phyloP scores from a whole-genome alignment of 179 eudicot species.

The Sideroxylon spinosum region DNA sequence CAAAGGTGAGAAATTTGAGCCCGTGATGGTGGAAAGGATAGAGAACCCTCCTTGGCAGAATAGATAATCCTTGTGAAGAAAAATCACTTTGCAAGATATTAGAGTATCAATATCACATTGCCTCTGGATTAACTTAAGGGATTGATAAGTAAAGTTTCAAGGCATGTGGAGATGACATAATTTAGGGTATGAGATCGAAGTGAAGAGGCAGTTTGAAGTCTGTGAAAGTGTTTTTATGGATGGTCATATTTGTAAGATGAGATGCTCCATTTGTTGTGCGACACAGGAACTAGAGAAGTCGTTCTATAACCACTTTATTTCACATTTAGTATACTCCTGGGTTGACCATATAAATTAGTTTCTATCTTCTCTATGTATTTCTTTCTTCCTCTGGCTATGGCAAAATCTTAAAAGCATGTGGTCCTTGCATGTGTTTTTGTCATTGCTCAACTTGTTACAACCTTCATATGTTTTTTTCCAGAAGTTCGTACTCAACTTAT shows the following conservation, averaged over 20 bases:
- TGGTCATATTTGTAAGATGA: not conserved
- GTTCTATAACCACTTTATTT: not conserved
- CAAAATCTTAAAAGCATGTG: not conserved
- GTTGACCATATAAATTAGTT: not conserved
- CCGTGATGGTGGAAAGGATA: constrained; percentile 36
- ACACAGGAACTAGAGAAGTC: not conserved
- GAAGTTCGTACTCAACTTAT: no score
- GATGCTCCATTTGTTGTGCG: not conserved
- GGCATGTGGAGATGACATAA: not conserved
- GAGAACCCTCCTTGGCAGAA: constrained; percentile 33
- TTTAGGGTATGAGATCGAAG: not conserved
- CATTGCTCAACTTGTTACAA: not conserved
- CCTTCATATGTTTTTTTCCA: not conserved
- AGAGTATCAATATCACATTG: not conserved
- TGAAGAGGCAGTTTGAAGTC: not conserved
- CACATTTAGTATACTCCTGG: not conserved
- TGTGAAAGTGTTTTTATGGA: not conserved
- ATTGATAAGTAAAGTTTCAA: not conserved
- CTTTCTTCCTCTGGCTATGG: not conserved
- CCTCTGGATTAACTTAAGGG: not conserved
- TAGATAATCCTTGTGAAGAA: constrained; percentile 18
- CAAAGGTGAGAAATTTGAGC: constrained; percentile 47
- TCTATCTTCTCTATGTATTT: not conserved
- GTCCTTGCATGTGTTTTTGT: not conserved
- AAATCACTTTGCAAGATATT: not conserved